These are phyloP conservation scores for Phytophthora fragariaefolia DNA, from an alignment of 352 stramenopile genomes.

Conservation along the genomic window DNA sequence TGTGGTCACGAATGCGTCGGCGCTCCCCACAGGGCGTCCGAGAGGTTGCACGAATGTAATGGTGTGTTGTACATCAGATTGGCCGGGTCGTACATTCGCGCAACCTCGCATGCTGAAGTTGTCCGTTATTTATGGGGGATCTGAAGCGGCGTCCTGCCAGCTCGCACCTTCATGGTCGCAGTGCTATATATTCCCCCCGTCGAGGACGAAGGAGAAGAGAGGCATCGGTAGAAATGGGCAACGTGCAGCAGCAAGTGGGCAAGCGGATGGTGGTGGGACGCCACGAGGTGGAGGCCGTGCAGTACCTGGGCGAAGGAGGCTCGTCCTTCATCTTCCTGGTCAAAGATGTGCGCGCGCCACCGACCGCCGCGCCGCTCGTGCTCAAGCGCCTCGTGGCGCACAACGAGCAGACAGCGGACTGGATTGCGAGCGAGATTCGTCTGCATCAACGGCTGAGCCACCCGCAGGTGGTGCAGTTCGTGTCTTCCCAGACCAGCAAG, in stretches of 20 bases:
- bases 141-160: slow-evolving; percentile 40
- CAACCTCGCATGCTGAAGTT: slow-evolving; percentile 18
- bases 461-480: slow-evolving; percentile 73
- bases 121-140: slow-evolving; percentile 12
- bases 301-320: slow-evolving; percentile 80
- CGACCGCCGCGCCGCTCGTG: slow-evolving; percentile 51
- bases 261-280: slow-evolving; percentile 66
- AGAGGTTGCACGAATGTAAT: slow-evolving; percentile 10
- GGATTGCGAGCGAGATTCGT: slow-evolving; percentile 74
- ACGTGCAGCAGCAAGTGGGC: slow-evolving; percentile 83
- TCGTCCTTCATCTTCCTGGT: slow-evolving; percentile 88
- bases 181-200: slow-evolving; percentile 7
- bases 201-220: slow-evolving; percentile 1
- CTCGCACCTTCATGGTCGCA: neutral
- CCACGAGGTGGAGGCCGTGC: slow-evolving; percentile 71
- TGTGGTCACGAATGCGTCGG: slow-evolving; percentile 32
- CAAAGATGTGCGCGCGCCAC: slow-evolving; percentile 53
- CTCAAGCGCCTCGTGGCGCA: slow-evolving; percentile 80
- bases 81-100: slow-evolving; percentile 3
- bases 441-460: slow-evolving; percentile 78
- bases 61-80: neutral
- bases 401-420: slow-evolving; percentile 65
- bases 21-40: slow-evolving; percentile 2
- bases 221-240: slow-evolving; percentile 49
- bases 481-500: slow-evolving; percentile 57